Conservation (phyloP, 169 alveolate genomes). For the Cryptosporidium parvum region DNA sequence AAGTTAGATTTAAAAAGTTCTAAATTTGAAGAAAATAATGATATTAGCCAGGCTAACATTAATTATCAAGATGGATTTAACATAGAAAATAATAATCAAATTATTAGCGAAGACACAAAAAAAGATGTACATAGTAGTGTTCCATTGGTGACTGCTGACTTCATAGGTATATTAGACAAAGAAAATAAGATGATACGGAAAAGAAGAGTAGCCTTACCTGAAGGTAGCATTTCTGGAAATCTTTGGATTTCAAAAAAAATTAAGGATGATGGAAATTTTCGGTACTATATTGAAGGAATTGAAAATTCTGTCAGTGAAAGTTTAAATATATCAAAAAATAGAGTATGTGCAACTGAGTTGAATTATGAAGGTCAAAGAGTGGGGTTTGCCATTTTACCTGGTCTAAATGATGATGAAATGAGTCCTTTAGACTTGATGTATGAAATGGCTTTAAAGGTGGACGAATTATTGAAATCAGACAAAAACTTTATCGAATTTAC, state of each 20-base stretch:
- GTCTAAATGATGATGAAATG: slow-evolving; percentile 7
- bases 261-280: slow-evolving; percentile 64
- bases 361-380: slow-evolving; percentile 69
- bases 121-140: background rate
- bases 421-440: slow-evolving; percentile 63
- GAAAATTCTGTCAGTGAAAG: slow-evolving; percentile 33
- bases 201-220: slow-evolving; percentile 72
- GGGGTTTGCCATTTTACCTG: slow-evolving; percentile 70
- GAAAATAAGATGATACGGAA: slow-evolving; percentile 59
- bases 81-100: background rate
- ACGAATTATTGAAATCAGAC: slow-evolving; percentile 43
- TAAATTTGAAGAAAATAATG: slow-evolving; percentile 14
- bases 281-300: slow-evolving; percentile 46
- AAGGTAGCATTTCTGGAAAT: slow-evolving; percentile 64
- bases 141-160: slow-evolving; percentile 25
- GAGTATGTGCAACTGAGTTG: slow-evolving; percentile 73
- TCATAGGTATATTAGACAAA: slow-evolving; percentile 31
- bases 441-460: slow-evolving; percentile 67
- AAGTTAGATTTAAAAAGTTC: background rate
- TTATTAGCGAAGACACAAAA: background rate
- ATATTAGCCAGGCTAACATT: background rate
- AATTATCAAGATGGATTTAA: background rate
- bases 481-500: slow-evolving; percentile 55
- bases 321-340: slow-evolving; percentile 29
- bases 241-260: slow-evolving; percentile 70